phyloP scores from a whole-genome alignment of 306 rosid genomes.

The Pyrus communis region DNA sequence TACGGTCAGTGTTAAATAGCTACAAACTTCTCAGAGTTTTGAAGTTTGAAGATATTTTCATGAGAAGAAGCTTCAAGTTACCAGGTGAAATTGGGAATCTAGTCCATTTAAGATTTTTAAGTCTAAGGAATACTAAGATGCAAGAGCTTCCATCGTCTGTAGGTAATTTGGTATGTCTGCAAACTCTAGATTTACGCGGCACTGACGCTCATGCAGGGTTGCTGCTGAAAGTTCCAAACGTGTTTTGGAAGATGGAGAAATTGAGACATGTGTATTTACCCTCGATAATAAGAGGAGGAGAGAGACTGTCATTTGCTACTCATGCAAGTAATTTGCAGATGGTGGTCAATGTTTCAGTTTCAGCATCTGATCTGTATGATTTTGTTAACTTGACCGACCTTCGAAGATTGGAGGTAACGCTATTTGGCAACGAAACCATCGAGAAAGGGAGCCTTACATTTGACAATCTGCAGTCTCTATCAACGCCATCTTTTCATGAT shows the following conservation, averaged over 20 bases:
- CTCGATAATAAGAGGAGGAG: neutral
- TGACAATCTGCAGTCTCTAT: neutral
- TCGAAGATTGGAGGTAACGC: slow-evolving; percentile 17
- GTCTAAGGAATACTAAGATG: neutral
- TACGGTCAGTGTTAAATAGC: neutral
- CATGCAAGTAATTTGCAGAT: slow-evolving; percentile 29
- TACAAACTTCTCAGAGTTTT: slow-evolving; percentile 2
- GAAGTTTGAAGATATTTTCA: neutral
- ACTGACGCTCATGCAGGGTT: fast-evolving
- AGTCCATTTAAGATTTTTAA: slow-evolving; percentile 1
- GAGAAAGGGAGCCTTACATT: neutral
- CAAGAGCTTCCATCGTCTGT: neutral
- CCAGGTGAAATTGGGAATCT: neutral
- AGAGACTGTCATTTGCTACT: slow-evolving; percentile 18
- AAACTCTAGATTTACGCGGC: neutral
- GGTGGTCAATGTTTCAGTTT: slow-evolving; percentile 27
- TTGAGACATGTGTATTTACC: slow-evolving; percentile 21
- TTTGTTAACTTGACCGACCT: slow-evolving; percentile 27
- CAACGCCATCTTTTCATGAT: fast-evolving
- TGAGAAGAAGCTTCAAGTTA: fast-evolving
- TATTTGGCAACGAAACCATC: neutral
- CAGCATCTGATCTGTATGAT: slow-evolving; percentile 27
- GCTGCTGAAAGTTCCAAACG: neutral
- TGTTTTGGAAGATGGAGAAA: neutral
- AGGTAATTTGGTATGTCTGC: neutral